Evolutionary conservation across 495 filamentous ascomycete genomes (phyloP).

Genomic region (Aspergillus avenaceus): DNA sequence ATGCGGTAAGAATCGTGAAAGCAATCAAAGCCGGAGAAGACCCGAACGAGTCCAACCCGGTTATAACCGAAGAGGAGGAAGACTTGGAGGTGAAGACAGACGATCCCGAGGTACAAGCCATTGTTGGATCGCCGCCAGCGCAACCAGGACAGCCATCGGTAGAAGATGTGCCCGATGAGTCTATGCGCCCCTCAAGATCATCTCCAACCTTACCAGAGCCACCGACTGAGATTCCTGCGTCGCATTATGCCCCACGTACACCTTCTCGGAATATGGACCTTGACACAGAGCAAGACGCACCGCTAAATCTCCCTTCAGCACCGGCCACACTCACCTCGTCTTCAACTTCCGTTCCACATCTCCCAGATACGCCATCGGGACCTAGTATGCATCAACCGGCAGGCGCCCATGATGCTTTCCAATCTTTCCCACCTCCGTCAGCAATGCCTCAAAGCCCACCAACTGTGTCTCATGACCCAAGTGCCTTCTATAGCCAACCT

Average conservation of each 20-base stretch:
- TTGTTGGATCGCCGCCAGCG: conserved; percentile 32
- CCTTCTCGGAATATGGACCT: conserved; percentile 15
- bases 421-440: conserved; percentile 45
- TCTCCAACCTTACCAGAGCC: conserved; percentile 36
- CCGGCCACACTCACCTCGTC: conserved; percentile 30
- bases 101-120: conserved; percentile 45
- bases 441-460: conserved; percentile 19
- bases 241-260: conserved; percentile 18
- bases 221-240: conserved; percentile 24
- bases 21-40: conserved; percentile 89
- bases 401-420: conserved; percentile 28
- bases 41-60: conserved; percentile 85
- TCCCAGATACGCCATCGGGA: conserved; percentile 38
- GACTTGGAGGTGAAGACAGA: conserved; percentile 1
- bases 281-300: conserved; percentile 14
- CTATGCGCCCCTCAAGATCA: conserved; percentile 47
- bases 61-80: conserved; percentile 39
- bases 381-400: conserved; percentile 12
- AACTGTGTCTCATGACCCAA: conserved; percentile 24
- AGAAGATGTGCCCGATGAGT: conserved; percentile 47
- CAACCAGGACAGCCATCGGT: conserved; percentile 54
- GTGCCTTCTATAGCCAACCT: conserved; percentile 29
- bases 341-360: conserved; percentile 19
- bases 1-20: conserved; percentile 84
- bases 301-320: conserved; percentile 37